Evolutionary conservation across 306 rosid genomes (phyloP).

Genomic region (Cucurbita pepo): DNA sequence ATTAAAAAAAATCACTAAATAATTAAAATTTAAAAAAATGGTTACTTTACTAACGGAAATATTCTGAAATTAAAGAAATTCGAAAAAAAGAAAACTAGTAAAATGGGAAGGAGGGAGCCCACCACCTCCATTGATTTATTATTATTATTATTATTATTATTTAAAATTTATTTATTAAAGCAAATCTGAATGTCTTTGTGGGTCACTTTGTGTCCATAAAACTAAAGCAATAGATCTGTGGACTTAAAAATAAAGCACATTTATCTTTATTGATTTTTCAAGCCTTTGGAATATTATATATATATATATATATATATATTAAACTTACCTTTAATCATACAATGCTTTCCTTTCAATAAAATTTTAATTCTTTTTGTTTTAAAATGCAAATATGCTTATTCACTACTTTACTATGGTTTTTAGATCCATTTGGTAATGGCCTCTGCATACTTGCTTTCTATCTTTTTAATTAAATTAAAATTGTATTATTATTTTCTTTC

Average conservation of each 20-base stretch:
- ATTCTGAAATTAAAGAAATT: no score
- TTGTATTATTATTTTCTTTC: no score
- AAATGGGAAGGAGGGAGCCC: background rate
- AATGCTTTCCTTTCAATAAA: background rate
- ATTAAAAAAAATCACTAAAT: no score
- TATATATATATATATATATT: background rate
- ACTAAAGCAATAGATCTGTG: background rate
- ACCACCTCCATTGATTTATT: background rate
- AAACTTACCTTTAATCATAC: background rate
- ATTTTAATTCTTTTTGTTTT: background rate
- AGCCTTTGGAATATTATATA: background rate
- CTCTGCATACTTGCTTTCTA: background rate
- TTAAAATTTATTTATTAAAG: background rate
- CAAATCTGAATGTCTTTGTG: background rate
- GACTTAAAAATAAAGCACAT: slow-evolving; percentile 9
- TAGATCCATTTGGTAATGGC: background rate
- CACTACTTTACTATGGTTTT: background rate
- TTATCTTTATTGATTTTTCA: background rate
- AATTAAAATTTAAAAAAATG: no score
- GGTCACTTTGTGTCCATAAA: background rate
- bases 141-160: no score
- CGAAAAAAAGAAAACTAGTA: background rate
- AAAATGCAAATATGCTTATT: background rate
- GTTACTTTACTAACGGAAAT: no score
- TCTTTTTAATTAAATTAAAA: no score